These are phyloP conservation scores for Thuja plicata DNA, from an alignment of 83 land plant species.

Conservation along the genomic window DNA sequence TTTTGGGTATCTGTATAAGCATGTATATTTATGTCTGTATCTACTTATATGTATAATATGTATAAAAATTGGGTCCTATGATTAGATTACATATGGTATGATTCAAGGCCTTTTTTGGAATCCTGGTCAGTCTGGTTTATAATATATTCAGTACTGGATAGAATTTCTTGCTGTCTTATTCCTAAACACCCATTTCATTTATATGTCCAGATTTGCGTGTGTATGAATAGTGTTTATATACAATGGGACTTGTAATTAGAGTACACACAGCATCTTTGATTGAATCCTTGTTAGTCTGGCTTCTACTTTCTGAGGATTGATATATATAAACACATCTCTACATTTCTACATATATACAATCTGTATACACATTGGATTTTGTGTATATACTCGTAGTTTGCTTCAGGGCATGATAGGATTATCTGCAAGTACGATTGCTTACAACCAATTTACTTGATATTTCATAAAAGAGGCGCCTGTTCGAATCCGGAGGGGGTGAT, in stretches of 20 bases:
- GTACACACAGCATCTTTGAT: not conserved
- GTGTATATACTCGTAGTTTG: not conserved
- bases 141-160: not conserved
- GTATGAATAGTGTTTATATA: not conserved
- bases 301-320: no score
- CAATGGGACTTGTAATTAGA: not conserved
- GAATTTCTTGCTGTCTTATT: not conserved
- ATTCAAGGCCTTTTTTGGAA: not conserved
- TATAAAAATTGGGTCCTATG: not conserved
- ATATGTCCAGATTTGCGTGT: not conserved
- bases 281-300: not conserved
- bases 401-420: not conserved
- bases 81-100: not conserved
- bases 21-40: not conserved
- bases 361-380: not conserved
- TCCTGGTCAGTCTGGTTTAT: not conserved
- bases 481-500: no score
- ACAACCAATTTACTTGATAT: no score
- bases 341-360: not conserved
- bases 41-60: not conserved
- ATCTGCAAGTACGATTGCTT: no score
- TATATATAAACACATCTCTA: not conserved
- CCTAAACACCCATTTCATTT: not conserved
- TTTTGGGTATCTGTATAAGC: not conserved
- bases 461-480: no score